Percentiles rank a stretch among this genome's conserved stretches.
These are phyloP conservation scores for Syzygium oleosum DNA, from an alignment of 345 rosid species.

Conservation along the genomic window DNA sequence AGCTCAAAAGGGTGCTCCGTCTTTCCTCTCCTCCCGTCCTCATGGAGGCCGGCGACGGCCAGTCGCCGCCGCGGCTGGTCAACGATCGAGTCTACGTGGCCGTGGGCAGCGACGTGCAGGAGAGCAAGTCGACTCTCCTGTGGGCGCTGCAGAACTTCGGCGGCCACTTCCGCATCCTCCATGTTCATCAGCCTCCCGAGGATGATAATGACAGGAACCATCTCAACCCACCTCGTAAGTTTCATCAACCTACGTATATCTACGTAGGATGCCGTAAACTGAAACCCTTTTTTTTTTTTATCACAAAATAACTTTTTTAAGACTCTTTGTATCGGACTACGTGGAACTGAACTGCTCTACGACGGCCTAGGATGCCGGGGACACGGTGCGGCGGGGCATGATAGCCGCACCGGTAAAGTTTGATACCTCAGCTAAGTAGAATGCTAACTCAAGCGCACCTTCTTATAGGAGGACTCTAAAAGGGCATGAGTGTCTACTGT, in stretches of 20 bases:
- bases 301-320: neutral
- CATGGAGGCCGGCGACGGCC: neutral
- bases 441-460: neutral
- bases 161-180: neutral
- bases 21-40: neutral
- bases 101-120: slow-evolving; percentile 16
- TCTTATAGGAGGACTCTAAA: neutral
- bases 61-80: neutral
- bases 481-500: neutral
- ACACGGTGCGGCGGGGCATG: neutral
- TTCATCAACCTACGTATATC: neutral
- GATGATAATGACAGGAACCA: neutral
- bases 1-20: neutral
- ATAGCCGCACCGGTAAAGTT: neutral
- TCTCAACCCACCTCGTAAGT: neutral
- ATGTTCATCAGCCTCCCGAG: neutral
- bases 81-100: slow-evolving; percentile 10
- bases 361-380: neutral
- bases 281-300: neutral
- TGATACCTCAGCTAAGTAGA: neutral
- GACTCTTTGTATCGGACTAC: neutral
- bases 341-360: neutral
- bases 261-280: neutral
- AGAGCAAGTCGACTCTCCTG: slow-evolving; percentile 6
- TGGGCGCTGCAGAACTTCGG: slow-evolving; percentile 22